A percentile compares a stretch with the other conserved stretches of the same genome.
Evolutionary conservation across 2,329 filamentous ascomycete species (phyloP).

Genomic region (Chrysoporthe austroafricana): DNA sequence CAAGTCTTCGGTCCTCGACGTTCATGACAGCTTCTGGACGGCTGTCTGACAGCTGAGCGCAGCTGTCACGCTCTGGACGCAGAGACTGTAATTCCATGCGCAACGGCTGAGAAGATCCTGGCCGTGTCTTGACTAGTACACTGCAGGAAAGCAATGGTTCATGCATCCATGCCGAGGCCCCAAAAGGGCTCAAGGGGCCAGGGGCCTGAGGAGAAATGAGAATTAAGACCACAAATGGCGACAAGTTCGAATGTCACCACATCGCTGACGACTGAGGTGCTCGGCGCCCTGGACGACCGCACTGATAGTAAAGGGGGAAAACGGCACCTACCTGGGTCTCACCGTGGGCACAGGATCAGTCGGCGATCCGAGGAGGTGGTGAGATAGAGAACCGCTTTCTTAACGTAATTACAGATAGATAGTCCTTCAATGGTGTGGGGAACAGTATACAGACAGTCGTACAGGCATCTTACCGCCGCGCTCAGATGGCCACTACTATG

Average conservation of each 20-base stretch:
- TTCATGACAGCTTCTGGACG: no score
- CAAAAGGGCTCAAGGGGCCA: no score
- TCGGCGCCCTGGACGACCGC: background rate
- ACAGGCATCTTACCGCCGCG: background rate
- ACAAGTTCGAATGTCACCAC: background rate
- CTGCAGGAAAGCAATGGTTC: conserved; percentile 2
- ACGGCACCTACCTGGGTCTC: no score
- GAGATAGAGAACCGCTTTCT: no score
- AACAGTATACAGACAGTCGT: background rate
- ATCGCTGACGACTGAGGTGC: background rate
- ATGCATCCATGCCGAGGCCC: background rate
- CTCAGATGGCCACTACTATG: background rate
- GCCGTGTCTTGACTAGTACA: background rate
- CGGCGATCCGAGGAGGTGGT: no score
- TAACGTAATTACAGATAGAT: background rate
- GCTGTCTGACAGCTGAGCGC: no score
- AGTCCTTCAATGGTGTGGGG: background rate
- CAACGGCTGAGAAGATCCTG: background rate
- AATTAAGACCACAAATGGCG: background rate
- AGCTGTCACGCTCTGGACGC: no score
- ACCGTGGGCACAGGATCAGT: no score
- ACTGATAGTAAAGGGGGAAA: no score
- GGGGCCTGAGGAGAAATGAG: background rate
- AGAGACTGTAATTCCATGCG: no score
- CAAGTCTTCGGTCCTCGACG: no score